Evolutionary conservation across 805 yeast species (phyloP), one percentile per base, ranked within the genome.

Genomic region (Yarrowia sp.): DNA sequence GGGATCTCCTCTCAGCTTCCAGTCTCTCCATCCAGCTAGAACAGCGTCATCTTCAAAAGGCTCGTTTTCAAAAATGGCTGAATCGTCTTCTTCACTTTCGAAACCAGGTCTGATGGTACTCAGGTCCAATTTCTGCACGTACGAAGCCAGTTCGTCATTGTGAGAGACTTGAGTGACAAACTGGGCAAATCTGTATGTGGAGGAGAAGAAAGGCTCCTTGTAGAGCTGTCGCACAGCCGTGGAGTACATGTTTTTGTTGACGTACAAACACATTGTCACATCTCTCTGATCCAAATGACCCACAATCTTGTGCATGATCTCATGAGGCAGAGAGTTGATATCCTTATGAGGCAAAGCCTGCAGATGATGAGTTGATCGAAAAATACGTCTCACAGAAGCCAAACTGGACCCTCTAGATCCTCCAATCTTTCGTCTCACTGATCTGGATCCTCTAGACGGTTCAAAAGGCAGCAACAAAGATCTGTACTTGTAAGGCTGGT

Each of bases 1-100:
- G 0, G 93, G 90, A 74, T 88, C 92, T 61, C 82, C 83, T 67
- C 90, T 81, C 71, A 82, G 87, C 71, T 90, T 88, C 96, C 96
- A 91, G 74, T 91, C 97, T 72, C 97, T 81, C 97, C 97, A 91
- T 9, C 93, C 88, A 0, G 96, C 96, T 60, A 83, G 75, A 1
- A 86, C 82, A 45, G 74, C 74, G 63, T 62, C 44, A 6, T 61
- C 65, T 17, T 61, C 65, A 8, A 36, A 47, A 4, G 55, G 57
- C 13, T 45, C 57, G 47, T 36, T 39, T 15, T 67, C 71, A 13
- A 47, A 60, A 17, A 66, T 32, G 14, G 42, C 53, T 41, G 70
- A 38, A 43, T 62, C 31, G 64, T 71, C 66, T 5, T 55, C 64
- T 17, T 53, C 45, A 33, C 18, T 36, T 8, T 45, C 55, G 4